These are phyloP conservation scores for Rhodamnia argentea DNA, from an alignment of 345 rosid species.

Conservation along the genomic window DNA sequence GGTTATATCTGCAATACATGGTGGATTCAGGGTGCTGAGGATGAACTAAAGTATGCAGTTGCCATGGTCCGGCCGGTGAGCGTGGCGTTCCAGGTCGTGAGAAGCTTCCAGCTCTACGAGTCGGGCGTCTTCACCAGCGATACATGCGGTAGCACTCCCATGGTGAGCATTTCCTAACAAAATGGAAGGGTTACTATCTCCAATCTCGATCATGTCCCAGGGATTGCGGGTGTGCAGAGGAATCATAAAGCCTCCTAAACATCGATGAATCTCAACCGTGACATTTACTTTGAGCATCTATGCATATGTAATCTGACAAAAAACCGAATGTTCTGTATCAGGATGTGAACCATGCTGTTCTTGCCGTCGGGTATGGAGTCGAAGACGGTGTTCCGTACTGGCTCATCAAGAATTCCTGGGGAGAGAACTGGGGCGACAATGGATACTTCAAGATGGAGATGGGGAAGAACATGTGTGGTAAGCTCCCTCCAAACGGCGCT, in stretches of 20 bases:
- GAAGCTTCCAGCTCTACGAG: conserved; percentile 55
- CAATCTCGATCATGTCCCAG: background rate
- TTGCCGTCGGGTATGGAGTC: conserved; percentile 91
- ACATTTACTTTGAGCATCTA: background rate
- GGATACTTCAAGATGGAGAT: conserved; percentile 95
- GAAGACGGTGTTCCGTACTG: conserved; percentile 75
- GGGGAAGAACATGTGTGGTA: conserved; percentile 98
- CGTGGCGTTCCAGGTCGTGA: conserved; percentile 69
- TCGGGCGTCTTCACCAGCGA: conserved; percentile 65
- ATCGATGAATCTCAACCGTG: background rate
- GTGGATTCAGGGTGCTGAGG: conserved; percentile 72
- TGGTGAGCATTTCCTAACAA: background rate
- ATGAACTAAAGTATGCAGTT: conserved; percentile 85
- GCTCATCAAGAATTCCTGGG: conserved; percentile 97
- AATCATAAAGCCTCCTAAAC: background rate
- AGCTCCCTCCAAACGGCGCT: conserved; percentile 4
- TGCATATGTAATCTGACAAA: background rate
- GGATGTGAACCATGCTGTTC: conserved; percentile 98
- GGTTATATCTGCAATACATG: background rate
- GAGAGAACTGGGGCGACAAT: conserved; percentile 59
- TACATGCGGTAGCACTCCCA: conserved; percentile 56
- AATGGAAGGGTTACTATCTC: background rate
- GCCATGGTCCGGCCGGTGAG: conserved; percentile 81
- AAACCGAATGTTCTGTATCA: background rate
- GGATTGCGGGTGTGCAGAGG: background rate